Evolutionary conservation across 371 early-diverging fungal species (phyloP).

Genomic region (Mortierella sp.): DNA sequence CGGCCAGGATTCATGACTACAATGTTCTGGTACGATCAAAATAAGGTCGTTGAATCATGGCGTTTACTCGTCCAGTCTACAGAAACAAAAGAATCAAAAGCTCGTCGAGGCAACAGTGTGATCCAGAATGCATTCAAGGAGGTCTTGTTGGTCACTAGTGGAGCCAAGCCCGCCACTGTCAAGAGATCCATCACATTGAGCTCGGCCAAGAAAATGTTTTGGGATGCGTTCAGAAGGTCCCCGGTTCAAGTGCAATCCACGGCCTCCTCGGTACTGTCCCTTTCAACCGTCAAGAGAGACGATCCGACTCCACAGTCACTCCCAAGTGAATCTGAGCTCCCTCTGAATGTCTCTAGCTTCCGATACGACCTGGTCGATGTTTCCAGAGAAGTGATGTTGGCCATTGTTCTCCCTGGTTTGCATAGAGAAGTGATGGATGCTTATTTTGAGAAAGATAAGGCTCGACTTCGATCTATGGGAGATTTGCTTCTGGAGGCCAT

Average conservation of each 20-base stretch:
- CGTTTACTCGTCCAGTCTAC: conserved; percentile 24
- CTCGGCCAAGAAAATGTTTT: too few species aligned
- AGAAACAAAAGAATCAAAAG: conserved; percentile 14
- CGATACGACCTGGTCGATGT: conserved; percentile 53
- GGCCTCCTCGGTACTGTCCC: too few species aligned
- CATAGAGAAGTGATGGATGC: conserved; percentile 38
- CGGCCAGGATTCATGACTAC: conserved; percentile 24
- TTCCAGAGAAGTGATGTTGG: conserved; percentile 37
- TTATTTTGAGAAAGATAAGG: conserved; percentile 22
- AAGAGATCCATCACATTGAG: too few species aligned
- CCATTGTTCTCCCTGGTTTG: conserved; percentile 33
- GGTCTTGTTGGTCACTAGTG: conserved; percentile 2
- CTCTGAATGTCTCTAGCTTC: conserved; percentile 31
- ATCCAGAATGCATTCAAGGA: conserved; percentile 18
- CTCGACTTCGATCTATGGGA: conserved; percentile 16
- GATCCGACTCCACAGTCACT: background rate
- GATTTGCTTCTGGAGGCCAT: conserved; percentile 18
- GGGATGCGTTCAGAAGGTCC: too few species aligned
- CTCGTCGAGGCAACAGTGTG: conserved; percentile 6
- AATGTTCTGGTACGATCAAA: conserved; percentile 29
- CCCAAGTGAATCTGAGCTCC: conserved; percentile 4
- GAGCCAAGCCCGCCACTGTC: too few species aligned
- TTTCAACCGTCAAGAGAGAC: too few species aligned
- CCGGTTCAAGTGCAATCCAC: too few species aligned
- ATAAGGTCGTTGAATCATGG: conserved; percentile 30